Evolutionary conservation across 192 early-diverging fungal genomes (phyloP).

Genomic region (Pilaira anomala): DNA sequence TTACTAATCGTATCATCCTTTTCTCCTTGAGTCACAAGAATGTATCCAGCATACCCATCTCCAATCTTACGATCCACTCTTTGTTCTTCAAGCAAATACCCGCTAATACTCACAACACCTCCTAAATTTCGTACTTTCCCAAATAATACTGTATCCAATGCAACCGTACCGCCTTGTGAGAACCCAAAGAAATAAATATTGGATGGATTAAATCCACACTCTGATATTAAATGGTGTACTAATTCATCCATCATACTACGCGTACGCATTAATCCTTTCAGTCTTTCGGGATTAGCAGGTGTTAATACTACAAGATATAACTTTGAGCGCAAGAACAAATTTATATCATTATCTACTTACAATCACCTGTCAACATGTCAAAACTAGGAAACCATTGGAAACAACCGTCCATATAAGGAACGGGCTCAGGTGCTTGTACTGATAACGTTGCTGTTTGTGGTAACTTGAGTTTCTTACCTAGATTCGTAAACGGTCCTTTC

Average conservation of each 20-base stretch:
- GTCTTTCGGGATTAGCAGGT: conserved; percentile 35
- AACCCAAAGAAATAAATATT: conserved; percentile 71
- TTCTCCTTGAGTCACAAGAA: conserved; percentile 61
- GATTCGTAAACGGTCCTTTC: conserved; percentile 55
- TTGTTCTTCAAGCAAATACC: conserved; percentile 50
- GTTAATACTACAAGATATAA: conserved; percentile 32
- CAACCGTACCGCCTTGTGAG: conserved; percentile 66
- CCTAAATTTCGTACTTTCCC: conserved; percentile 43
- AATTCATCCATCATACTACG: conserved; percentile 44
- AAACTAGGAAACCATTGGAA: conserved; percentile 69
- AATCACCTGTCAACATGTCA: conserved; percentile 48
- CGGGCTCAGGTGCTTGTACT: conserved; percentile 52
- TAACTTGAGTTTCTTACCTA: conserved; percentile 57
- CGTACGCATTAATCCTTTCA: conserved; percentile 45
- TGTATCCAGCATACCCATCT: conserved; percentile 30
- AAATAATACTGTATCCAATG: conserved; percentile 61
- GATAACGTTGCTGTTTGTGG: conserved; percentile 70
- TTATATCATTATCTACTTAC: conserved; percentile 29
- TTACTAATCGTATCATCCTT: conserved; percentile 46
- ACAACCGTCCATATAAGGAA: conserved; percentile 60
- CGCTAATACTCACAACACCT: conserved; percentile 60
- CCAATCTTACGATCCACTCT: conserved; percentile 25
- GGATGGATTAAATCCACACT: conserved; percentile 40
- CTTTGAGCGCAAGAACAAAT: no score
- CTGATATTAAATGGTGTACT: conserved; percentile 40